Conservation (phyloP, 345 rosid genomes). For the Eucalyptus paniculata region DNA sequence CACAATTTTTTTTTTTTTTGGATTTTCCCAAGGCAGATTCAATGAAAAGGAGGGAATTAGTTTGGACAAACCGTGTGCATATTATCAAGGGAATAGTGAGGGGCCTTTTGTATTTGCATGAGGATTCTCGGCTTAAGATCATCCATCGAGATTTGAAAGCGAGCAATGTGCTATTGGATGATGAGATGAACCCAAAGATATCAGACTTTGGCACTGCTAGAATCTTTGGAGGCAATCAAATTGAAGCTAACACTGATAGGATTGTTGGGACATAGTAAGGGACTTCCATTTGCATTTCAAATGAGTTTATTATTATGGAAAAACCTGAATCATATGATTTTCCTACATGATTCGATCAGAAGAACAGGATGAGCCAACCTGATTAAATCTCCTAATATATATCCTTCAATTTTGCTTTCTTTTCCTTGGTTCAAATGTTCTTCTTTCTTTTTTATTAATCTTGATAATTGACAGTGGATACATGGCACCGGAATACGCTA, state of each 20-base stretch:
- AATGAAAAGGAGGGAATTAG: conserved; percentile 5
- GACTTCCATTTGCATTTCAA: not conserved
- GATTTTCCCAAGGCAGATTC: conserved; percentile 11
- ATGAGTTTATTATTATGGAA: not conserved
- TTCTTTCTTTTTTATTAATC: not conserved
- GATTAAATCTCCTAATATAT: not conserved
- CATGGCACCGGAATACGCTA: conserved; percentile 9
- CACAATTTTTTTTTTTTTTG: not conserved
- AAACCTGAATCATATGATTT: not conserved
- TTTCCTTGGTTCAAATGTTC: not conserved
- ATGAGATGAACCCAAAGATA: conserved; percentile 40
- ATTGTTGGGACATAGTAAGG: conserved; percentile 47
- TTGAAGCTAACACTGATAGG: conserved; percentile 13
- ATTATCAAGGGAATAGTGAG: conserved; percentile 25
- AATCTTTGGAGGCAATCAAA: conserved; percentile 27
- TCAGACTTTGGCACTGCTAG: conserved; percentile 51
- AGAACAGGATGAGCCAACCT: no score
- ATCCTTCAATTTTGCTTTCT: not conserved
- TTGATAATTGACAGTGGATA: not conserved
- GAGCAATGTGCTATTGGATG: conserved; percentile 38
- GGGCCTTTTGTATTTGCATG: conserved; percentile 37
- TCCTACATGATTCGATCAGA: not conserved
- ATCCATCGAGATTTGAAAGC: conserved; percentile 38
- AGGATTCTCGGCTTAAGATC: conserved; percentile 45
- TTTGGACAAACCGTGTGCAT: conserved; percentile 28